phyloP scores from a whole-genome alignment of 306 rosid genomes.

The Cucumis sativus region Cucumber_9930_V3 NC_026655.2:13675001-13675500 shows the following conservation, averaged over 20 bases:
- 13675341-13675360: conserved; percentile 15
- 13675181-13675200: conserved; percentile 23
- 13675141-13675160: conserved; percentile 16
- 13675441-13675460: too few species aligned
- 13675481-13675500: too few species aligned
- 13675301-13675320: conserved; percentile 35
- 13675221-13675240: conserved; percentile 16
- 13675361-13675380: conserved; percentile 22
- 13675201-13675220: conserved; percentile 27
- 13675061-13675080: conserved; percentile 33
- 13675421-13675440: background rate
- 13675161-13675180: conserved; percentile 14
- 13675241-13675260: conserved; percentile 12
- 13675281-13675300: background rate
- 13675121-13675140: conserved; percentile 15
- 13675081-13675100: conserved; percentile 29
- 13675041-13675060: conserved; percentile 24
- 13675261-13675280: conserved; percentile 20
- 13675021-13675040: conserved; percentile 47
- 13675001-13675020: conserved; percentile 53
- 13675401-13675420: too few species aligned
- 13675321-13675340: conserved; percentile 21
- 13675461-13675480: too few species aligned
- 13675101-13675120: conserved; percentile 30
- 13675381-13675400: too few species aligned